Conservation (phyloP, 495 filamentous ascomycete species). For the Neurospora sublineolata region DNA sequence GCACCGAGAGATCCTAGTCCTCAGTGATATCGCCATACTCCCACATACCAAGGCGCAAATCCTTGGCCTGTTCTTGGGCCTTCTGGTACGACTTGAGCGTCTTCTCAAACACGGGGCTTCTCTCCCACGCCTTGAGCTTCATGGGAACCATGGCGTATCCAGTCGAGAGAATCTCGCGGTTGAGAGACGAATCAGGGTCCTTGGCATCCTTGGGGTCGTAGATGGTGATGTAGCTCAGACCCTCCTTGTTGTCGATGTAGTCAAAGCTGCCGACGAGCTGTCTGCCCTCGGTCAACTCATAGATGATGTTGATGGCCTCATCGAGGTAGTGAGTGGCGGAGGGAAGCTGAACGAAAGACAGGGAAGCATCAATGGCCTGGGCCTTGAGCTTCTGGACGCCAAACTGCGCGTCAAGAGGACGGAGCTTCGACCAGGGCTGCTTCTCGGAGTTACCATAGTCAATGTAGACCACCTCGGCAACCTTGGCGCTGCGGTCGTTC, state of each 20-base stretch:
- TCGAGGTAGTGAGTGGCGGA: constrained; percentile 61
- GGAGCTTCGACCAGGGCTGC: constrained; percentile 69
- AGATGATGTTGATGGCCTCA: constrained; percentile 64
- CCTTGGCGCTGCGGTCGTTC: constrained; percentile 81
- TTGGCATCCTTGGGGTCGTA: constrained; percentile 60
- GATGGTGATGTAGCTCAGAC: constrained; percentile 70
- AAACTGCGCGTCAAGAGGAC: constrained; percentile 70
- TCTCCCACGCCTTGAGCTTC: constrained; percentile 86
- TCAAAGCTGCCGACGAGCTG: constrained; percentile 87
- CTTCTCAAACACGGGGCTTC: constrained; percentile 49
- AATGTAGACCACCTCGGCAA: constrained; percentile 82
- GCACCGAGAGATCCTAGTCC: constrained; percentile 40
- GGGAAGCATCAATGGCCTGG: constrained; percentile 76
- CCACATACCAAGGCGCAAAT: constrained; percentile 76
- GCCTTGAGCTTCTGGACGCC: constrained; percentile 62
- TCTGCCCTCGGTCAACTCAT: constrained; percentile 51
- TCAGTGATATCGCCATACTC: constrained; percentile 94
- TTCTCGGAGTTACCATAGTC: constrained; percentile 94
- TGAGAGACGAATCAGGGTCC: constrained; percentile 54
- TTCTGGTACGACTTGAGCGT: constrained; percentile 55
- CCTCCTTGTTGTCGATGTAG: constrained; percentile 58
- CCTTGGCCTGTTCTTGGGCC: constrained; percentile 64
- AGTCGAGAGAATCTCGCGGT: constrained; percentile 68
- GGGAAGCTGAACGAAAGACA: constrained; percentile 86
- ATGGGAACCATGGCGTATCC: constrained; percentile 81